Evolutionary conservation across 495 filamentous ascomycete species (phyloP), one percentile per base, ranked within the genome.

Genomic region (Xylaria curta): DNA sequence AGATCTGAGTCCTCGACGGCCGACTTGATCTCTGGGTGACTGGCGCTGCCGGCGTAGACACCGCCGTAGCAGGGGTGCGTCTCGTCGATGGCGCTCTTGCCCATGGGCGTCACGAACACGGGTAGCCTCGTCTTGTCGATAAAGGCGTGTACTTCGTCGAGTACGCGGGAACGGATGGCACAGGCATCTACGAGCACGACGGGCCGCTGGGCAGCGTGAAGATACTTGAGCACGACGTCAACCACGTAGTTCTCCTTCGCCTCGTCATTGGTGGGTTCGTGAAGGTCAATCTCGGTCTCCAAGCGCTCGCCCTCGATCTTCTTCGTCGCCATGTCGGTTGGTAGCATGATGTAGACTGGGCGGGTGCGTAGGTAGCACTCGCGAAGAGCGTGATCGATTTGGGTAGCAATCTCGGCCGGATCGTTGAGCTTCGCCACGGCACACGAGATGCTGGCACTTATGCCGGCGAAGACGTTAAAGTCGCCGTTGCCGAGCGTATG

Each of bases 401-500:
- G 88, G 17, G 83, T 83, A 6, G 92, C 88, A 21, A 91, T 91
- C 69, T 94, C 90, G 62, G 83, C 75, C 1, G 90, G 87, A 49
- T 95, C 87, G 67, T 89, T 90, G 59, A 98, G 85, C 38, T 88
- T 88, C 12, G 90, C 89, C 42, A 89, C 83, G 40, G 89, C 87
- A 78, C 90, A 92, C 7, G 93, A 91, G 72, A 97, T 90, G 28
- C 87, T 81, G 17, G 82, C 82, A 77, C 85, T 91, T 91, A 98
- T 97, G 71, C 90, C 86, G 72, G 88, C 84, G 76, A 96, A 97
- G n/a, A 92, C 93, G 68, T 92, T 89, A 80, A 92, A 96, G 78
- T 96, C 91, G 38, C 95, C 95, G 76, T 97, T 96, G 42, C 94
- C 95, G 17, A 98, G 90, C 1, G 95, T 97, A 81, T 98, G 95